phyloP scores from a whole-genome alignment of 345 rosid species.

The Eucalyptus victrix region DNA sequence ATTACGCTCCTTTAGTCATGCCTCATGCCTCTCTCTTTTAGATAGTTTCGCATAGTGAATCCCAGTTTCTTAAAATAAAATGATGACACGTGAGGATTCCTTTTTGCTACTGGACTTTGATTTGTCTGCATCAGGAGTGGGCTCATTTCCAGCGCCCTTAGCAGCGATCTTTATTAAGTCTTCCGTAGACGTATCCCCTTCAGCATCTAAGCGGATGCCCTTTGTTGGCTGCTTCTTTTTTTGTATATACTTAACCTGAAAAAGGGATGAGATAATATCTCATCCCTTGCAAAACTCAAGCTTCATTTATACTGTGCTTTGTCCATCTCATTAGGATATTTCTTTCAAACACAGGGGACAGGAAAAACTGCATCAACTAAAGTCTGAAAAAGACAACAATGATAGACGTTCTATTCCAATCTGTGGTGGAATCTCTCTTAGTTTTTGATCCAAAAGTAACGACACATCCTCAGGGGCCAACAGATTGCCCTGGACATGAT shows the following conservation, averaged over 20 bases:
- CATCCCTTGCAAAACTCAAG: not conserved
- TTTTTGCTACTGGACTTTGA: constrained; percentile 47
- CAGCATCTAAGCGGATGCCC: constrained; percentile 84
- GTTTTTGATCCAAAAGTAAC: constrained; percentile 82
- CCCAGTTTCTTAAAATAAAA: not conserved
- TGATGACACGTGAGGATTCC: constrained; percentile 20
- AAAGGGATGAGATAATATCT: not conserved
- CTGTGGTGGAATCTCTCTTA: constrained; percentile 71
- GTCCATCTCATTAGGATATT: not conserved
- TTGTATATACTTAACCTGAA: constrained; percentile 69
- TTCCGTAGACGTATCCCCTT: constrained; percentile 94
- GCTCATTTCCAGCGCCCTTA: constrained; percentile 35
- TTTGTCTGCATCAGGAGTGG: constrained; percentile 48
- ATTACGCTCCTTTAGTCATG: not conserved
- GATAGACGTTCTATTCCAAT: constrained; percentile 5
- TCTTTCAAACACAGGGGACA: not conserved
- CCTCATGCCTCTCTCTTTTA: not conserved
- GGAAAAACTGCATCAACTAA: not conserved
- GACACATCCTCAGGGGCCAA: constrained; percentile 96
- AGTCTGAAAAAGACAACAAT: not conserved
- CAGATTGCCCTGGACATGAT: constrained; percentile 95
- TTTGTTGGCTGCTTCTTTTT: constrained; percentile 66
- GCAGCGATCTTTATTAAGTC: constrained; percentile 45
- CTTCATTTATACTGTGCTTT: not conserved
- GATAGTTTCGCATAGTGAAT: not conserved